Evolutionary conservation across 164 flowering plant species (phyloP).

Genomic region (Dillenia suffruticosa): DNA sequence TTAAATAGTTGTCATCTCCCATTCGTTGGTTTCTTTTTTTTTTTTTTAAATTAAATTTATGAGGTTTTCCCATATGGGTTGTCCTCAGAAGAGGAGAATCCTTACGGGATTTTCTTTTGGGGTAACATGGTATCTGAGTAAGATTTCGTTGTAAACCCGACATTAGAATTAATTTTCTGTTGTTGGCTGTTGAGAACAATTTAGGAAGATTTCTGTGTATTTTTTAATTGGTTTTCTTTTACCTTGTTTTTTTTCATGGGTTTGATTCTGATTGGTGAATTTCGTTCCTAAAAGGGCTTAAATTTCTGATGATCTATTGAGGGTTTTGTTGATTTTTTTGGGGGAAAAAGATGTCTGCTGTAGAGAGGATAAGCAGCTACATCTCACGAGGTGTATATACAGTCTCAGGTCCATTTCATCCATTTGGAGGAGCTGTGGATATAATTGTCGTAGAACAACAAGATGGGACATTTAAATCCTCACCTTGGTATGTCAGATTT

Average conservation of each 20-base stretch:
- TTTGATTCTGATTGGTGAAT: neutral
- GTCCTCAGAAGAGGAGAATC: neutral
- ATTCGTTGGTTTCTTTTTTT: neutral
- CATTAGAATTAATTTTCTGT: neutral
- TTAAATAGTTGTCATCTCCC: constrained; percentile 1
- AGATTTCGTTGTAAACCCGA: too few species aligned
- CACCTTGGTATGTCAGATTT: constrained; percentile 94
- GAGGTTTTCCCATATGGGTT: neutral
- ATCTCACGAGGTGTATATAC: constrained; percentile 67
- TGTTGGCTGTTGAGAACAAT: neutral
- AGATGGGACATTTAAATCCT: constrained; percentile 89
- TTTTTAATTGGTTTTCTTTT: neutral
- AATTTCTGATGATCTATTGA: neutral
- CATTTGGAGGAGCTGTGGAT: constrained; percentile 98
- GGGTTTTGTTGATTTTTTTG: neutral
- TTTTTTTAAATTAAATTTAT: neutral
- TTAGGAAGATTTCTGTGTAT: neutral
- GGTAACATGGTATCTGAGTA: too few species aligned
- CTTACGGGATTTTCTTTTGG: neutral
- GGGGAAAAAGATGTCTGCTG: constrained; percentile 45
- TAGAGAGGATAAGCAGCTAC: constrained; percentile 69
- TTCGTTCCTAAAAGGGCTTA: neutral
- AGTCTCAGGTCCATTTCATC: constrained; percentile 86
- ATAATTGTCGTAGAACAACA: constrained; percentile 85
- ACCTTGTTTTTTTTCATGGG: neutral